These are phyloP conservation scores for Naegleria gruberi DNA, from an alignment of 208 protist genomes.

Conservation along the genomic window DNA sequence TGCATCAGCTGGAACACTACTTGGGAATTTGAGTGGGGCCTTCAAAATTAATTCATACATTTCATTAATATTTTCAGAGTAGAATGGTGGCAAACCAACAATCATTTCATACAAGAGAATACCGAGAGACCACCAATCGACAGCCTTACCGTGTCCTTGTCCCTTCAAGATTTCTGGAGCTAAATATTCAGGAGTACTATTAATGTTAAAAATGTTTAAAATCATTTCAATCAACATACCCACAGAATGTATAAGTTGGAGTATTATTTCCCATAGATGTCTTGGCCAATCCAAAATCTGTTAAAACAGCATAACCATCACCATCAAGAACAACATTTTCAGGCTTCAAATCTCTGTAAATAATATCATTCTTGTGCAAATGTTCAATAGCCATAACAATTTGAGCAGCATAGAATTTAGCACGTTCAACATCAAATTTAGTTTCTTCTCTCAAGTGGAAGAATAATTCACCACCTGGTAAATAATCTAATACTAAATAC, in stretches of 20 bases:
- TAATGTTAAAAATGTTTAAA: constrained; percentile 49
- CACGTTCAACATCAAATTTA: constrained; percentile 60
- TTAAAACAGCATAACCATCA: constrained; percentile 66
- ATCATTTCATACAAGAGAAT: constrained; percentile 69
- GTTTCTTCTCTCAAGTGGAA: constrained; percentile 47
- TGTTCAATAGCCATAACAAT: constrained; percentile 72
- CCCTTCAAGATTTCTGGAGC: constrained; percentile 56
- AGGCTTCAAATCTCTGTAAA: constrained; percentile 74
- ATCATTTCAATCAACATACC: constrained; percentile 83
- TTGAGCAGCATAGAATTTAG: constrained; percentile 74
- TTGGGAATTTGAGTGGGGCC: background rate
- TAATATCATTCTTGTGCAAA: constrained; percentile 68
- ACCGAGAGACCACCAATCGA: constrained; percentile 69
- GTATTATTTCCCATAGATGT: constrained; percentile 32
- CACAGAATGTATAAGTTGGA: constrained; percentile 35
- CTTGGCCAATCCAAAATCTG: constrained; percentile 75
- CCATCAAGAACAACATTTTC: constrained; percentile 70
- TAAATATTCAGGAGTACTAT: constrained; percentile 37
- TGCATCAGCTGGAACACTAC: constrained; percentile 34
- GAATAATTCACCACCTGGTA: constrained; percentile 73
- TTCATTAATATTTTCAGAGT: constrained; percentile 35
- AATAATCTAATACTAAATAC: constrained; percentile 82
- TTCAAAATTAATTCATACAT: constrained; percentile 23
- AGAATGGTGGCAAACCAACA: constrained; percentile 56
- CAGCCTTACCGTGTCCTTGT: constrained; percentile 52